Base-by-base conservation (phyloP, 2,329 filamentous ascomycete species). In the Mycosphaerelloides madeirae region DNA sequence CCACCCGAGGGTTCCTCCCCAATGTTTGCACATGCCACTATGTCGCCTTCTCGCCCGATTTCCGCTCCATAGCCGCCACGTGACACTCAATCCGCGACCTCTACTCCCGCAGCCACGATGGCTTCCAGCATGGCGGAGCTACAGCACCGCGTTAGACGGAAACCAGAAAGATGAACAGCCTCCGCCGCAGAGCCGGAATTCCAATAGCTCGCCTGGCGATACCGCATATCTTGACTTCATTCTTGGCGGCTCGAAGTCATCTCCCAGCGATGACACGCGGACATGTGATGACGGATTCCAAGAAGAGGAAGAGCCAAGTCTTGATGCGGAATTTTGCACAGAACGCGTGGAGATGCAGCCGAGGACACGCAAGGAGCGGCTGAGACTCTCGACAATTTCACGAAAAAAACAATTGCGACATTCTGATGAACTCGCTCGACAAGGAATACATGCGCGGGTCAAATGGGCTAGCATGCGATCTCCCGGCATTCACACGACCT, bases 11-110 rank as follows among this genome's bases (percentile, higher is more conserved):
- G 32, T 35, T 43, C 38, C 29, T 25, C 31, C 42, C 36, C 50
- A 44, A 65, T 65, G 63, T 52, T 45, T 57, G 61, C 61, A 57
- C 62, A 66, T 66, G 64, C 62, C 58, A 58, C 58, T 46, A 66
- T 66, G 64, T 42, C 47, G 34, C 35, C 41, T 46, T 32, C 32
- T 41, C 33, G 29, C 52, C 36, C 49, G 53, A 44, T 52, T 45
- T 47, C 53, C 52, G 39, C 42, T 49, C 38, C 46, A 40, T 53
- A 50, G 41, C 46, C 44, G 38, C 44, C 22, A 25, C 22, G 6
- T 25, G 22, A 25, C 46, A 25, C 36, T 43, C 32, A 16, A 29
- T 42, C 47, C 25, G 33, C 35, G 11, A 37, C n/a, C 19, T n/a
- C 31, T 19, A 38, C 29, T 22, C 20, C 40, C 16, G 22, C 33